Evolutionary conservation across 2,329 filamentous ascomycete genomes (phyloP).

Genomic region (Colletotrichum costaricense): DNA sequence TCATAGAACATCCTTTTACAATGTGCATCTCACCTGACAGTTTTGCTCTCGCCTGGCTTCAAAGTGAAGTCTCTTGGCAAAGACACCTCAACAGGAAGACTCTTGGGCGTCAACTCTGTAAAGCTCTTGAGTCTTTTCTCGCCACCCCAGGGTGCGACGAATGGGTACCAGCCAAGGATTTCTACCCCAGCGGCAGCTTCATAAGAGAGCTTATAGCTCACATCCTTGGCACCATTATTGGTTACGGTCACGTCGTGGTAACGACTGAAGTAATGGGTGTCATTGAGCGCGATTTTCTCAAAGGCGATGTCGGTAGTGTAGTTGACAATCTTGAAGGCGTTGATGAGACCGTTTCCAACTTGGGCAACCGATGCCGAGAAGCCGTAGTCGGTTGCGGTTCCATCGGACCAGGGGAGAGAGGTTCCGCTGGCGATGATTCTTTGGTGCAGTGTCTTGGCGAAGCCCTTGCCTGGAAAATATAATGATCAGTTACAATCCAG

Average conservation of each 20-base stretch:
- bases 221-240: constrained; percentile 47
- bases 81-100: constrained; percentile 35
- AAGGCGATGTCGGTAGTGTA: constrained; percentile 50
- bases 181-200: constrained; percentile 50
- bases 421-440: constrained; percentile 48
- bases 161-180: constrained; percentile 40
- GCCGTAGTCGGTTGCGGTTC: constrained; percentile 38
- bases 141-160: constrained; percentile 8
- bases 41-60: constrained; percentile 40
- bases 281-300: constrained; percentile 55
- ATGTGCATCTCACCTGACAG: constrained; percentile 36
- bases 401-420: constrained; percentile 40
- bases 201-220: constrained; percentile 45
- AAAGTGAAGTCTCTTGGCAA: constrained; percentile 41
- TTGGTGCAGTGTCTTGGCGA: constrained; percentile 42
- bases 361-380: constrained; percentile 47
- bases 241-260: constrained; percentile 44
- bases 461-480: constrained; percentile 42
- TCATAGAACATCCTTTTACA: accelerated
- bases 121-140: constrained; percentile 38
- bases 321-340: constrained; percentile 54
- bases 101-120: constrained; percentile 38
- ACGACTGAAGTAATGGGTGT: constrained; percentile 51
- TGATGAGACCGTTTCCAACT: constrained; percentile 54
- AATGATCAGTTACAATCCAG: background rate